Conservation (phyloP, 2,329 filamentous ascomycete species). For the Aspergillus sp. region DNA sequence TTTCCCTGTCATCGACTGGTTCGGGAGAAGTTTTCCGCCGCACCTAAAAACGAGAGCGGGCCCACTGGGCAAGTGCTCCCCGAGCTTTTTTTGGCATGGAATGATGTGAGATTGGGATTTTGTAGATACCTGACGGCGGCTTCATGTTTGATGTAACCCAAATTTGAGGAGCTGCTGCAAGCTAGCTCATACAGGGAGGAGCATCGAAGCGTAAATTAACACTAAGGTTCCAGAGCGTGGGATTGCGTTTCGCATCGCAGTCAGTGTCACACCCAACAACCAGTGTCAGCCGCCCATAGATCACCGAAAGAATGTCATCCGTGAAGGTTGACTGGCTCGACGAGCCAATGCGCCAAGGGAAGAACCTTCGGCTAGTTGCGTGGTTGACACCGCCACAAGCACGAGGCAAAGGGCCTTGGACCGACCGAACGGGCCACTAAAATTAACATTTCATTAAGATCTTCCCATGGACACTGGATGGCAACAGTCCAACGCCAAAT, state of each 20-base stretch:
- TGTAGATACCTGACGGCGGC: neutral
- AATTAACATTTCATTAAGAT: slow-evolving; percentile 1
- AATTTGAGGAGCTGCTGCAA: too few species aligned
- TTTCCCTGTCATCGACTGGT: neutral
- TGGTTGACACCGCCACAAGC: slow-evolving; percentile 19
- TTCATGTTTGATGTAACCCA: too few species aligned
- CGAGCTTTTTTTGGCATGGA: neutral
- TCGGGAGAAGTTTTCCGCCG: neutral
- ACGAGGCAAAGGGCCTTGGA: slow-evolving; percentile 6
- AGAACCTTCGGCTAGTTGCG: neutral
- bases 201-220: neutral
- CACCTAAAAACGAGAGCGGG: neutral
- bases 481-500: neutral
- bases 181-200: neutral
- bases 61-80: neutral
- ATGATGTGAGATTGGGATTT: neutral
- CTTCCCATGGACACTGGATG: neutral
- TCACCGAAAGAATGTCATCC: slow-evolving; percentile 1
- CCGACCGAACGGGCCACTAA: neutral
- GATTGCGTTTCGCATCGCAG: neutral
- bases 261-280: neutral
- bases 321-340: slow-evolving; percentile 10
- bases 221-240: neutral
- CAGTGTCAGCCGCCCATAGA: neutral
- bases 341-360: slow-evolving; percentile 13